phyloP scores from a whole-genome alignment of 2,329 filamentous ascomycete species.

The Stemphylium lycopersici region DNA sequence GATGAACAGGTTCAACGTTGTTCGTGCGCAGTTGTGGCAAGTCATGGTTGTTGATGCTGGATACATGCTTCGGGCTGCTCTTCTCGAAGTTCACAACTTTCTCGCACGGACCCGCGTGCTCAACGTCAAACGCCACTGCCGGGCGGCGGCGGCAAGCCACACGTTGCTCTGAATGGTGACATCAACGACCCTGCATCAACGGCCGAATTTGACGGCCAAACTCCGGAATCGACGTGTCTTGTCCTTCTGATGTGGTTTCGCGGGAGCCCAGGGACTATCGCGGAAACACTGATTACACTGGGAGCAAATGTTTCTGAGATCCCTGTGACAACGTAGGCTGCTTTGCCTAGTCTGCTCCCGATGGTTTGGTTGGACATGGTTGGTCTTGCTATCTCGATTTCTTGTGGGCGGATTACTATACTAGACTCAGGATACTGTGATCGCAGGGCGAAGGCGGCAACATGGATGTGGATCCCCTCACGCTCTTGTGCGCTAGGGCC shows the following conservation, averaged over 20 bases:
- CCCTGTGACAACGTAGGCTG: too few relatives aligned
- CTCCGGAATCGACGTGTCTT: not conserved
- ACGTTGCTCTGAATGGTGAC: conserved; percentile 12
- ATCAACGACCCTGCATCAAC: conserved; percentile 15
- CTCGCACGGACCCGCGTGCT: conserved; percentile 21
- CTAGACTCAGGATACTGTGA: conserved; percentile 1
- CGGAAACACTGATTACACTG: too few relatives aligned
- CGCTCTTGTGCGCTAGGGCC: conserved; percentile 23
- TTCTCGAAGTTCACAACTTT: conserved; percentile 14
- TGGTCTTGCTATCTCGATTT: not conserved
- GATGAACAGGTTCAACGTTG: conserved; percentile 29
- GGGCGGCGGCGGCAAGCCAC: not conserved
- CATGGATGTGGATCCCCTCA: conserved; percentile 20
- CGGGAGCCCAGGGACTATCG: too few relatives aligned
- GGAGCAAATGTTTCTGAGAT: too few relatives aligned
- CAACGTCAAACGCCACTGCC: conserved; percentile 1
- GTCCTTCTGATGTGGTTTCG: too few relatives aligned
- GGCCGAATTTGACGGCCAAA: not conserved
- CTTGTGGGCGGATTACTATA: not conserved
- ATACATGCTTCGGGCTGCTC: not conserved
- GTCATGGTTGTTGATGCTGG: conserved; percentile 28
- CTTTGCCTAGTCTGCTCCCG: too few relatives aligned
- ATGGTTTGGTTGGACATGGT: too few relatives aligned
- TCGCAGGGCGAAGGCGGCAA: conserved; percentile 16
- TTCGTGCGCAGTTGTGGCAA: conserved; percentile 35